Percentiles rank a stretch among this genome's conserved stretches.
phyloP scores from a whole-genome alignment of 2,329 filamentous ascomycete species.

The Beauveria rudraprayagi region DNA sequence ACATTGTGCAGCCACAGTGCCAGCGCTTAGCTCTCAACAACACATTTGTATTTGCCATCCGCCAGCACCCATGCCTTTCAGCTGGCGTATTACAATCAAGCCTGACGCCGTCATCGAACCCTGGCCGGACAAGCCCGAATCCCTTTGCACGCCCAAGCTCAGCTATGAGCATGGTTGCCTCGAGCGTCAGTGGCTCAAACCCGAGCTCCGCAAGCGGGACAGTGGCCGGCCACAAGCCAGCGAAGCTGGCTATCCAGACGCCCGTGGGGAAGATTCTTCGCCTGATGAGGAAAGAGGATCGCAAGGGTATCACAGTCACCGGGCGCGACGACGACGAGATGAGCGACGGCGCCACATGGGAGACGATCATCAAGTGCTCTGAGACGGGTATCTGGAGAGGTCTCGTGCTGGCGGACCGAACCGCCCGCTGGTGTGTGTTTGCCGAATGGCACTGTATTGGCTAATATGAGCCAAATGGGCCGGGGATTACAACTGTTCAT shows the following conservation, averaged over 20 bases:
- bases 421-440: constrained; percentile 86
- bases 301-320: constrained; percentile 43
- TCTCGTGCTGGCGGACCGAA: constrained; percentile 73
- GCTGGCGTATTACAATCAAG: constrained; percentile 24
- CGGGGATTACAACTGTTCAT: background rate
- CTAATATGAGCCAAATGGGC: constrained; percentile 10
- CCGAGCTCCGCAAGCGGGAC: constrained; percentile 46
- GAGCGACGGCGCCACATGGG: constrained; percentile 70
- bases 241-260: constrained; percentile 90
- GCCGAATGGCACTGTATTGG: constrained; percentile 67
- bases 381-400: constrained; percentile 76
- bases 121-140: constrained; percentile 45
- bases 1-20: constrained; percentile 94
- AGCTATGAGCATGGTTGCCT: constrained; percentile 56
- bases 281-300: constrained; percentile 72
- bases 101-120: constrained; percentile 39
- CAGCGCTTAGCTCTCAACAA: constrained; percentile 83
- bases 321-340: constrained; percentile 44
- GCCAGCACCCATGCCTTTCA: constrained; percentile 71
- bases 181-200: constrained; percentile 49
- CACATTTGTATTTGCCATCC: constrained; percentile 93
- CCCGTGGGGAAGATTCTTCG: constrained; percentile 91
- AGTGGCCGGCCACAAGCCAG: constrained; percentile 67
- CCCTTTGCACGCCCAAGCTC: constrained; percentile 55
- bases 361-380: constrained; percentile 85